These are phyloP conservation scores for Salinomyces thailandicus DNA, from an alignment of 2,329 filamentous ascomycete genomes.

Conservation along the genomic window DNA sequence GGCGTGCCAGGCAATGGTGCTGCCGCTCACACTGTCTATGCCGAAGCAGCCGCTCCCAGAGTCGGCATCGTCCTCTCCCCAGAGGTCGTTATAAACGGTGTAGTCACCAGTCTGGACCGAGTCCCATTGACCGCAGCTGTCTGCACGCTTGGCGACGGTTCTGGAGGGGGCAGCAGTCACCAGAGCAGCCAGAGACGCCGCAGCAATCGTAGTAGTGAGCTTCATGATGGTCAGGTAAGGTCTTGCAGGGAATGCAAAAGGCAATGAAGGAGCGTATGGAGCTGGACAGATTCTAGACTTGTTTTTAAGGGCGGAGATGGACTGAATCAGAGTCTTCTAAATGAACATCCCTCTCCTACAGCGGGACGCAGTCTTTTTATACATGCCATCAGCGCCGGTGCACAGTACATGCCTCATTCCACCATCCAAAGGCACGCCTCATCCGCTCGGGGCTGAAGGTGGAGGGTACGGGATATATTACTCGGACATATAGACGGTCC, in stretches of 20 bases:
- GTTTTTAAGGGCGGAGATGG: neutral
- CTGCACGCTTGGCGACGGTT: conserved; percentile 12
- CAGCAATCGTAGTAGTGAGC: conserved; percentile 9
- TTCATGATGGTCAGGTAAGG: conserved; percentile 8
- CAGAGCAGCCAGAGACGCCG: conserved; percentile 8
- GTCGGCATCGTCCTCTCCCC: conserved; percentile 31
- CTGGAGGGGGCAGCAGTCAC: conserved; percentile 10
- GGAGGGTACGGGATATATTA: neutral
- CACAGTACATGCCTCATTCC: too few relatives aligned
- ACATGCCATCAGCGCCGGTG: too few relatives aligned
- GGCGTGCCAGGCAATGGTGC: conserved; percentile 35
- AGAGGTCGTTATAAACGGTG: conserved; percentile 34
- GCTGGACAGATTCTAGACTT: neutral
- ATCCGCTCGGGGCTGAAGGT: neutral
- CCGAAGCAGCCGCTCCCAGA: conserved; percentile 39
- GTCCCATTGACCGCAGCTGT: conserved; percentile 23
- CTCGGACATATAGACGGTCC: neutral
- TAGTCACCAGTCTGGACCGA: conserved; percentile 21
- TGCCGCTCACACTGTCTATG: conserved; percentile 29
- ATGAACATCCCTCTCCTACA: neutral
- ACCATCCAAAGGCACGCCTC: neutral
- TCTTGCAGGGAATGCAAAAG: neutral
- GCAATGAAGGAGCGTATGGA: neutral
- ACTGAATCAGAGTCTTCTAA: neutral
- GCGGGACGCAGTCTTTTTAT: too few relatives aligned